A percentile compares a stretch with the other conserved stretches of the same genome.
phyloP scores from a whole-genome alignment of 2,329 filamentous ascomycete species.

The Botryotinia narcissicola region DNA sequence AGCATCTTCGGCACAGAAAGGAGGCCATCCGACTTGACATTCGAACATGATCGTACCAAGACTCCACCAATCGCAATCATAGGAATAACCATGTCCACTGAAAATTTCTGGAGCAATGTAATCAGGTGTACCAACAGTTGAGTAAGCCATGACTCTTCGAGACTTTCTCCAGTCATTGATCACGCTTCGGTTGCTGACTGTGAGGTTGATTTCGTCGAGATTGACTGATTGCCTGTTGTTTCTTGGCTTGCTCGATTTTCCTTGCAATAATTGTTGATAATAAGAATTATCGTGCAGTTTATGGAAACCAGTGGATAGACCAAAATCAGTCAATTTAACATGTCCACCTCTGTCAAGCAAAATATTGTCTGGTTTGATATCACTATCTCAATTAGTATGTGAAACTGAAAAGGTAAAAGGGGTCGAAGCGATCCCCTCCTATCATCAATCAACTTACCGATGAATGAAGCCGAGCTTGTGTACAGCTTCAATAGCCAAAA shows the following conservation, averaged over 20 bases:
- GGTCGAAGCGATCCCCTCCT: not conserved
- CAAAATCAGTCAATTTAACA: slow-evolving; percentile 97
- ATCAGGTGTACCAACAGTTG: slow-evolving; percentile 94
- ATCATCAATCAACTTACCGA: slow-evolving; percentile 59
- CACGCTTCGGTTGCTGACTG: slow-evolving; percentile 93
- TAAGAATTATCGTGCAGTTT: slow-evolving; percentile 98
- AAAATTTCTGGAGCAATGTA: slow-evolving; percentile 99
- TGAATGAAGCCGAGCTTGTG: slow-evolving; percentile 98
- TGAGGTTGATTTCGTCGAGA: slow-evolving; percentile 96
- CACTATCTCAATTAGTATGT: slow-evolving; percentile 52
- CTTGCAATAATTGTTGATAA: slow-evolving; percentile 92
- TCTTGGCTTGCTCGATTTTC: slow-evolving; percentile 65
- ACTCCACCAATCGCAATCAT: slow-evolving; percentile 99
- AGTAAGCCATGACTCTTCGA: slow-evolving; percentile 93
- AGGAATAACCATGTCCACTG: slow-evolving; percentile 91
- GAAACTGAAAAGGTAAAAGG: not conserved
- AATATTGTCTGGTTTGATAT: slow-evolving; percentile 99
- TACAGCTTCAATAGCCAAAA: slow-evolving; percentile 96
- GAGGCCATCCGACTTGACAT: slow-evolving; percentile 96
- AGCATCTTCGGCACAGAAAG: slow-evolving; percentile 96
- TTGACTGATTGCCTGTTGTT: slow-evolving; percentile 89
- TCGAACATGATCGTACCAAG: slow-evolving; percentile 99
- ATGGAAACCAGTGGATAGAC: slow-evolving; percentile 95
- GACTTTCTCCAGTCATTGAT: slow-evolving; percentile 99
- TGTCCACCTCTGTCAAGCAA: slow-evolving; percentile 92